A percentile compares a stretch with the other conserved stretches of the same genome.
These are phyloP conservation scores for Kwoniella sp. DNA, from an alignment of 768 basidiomycete genomes.

Conservation along the genomic window DNA sequence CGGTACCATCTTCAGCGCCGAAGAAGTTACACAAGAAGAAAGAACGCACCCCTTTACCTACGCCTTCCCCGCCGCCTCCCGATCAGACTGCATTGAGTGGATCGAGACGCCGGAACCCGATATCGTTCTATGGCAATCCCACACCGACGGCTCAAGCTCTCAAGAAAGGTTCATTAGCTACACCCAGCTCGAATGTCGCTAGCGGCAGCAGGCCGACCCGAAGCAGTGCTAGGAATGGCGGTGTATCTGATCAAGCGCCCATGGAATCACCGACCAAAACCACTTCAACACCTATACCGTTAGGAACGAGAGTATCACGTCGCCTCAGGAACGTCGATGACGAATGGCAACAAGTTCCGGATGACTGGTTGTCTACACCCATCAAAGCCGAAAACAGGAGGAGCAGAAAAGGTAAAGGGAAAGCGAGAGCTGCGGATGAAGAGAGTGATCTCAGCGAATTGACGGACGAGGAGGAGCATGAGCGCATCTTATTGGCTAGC, in stretches of 20 bases:
- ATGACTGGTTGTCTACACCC: constrained; percentile 28
- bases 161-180: constrained; percentile 21
- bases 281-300: constrained; percentile 23
- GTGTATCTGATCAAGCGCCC: background rate
- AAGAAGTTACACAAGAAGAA: constrained; percentile 31
- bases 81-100: constrained; percentile 25
- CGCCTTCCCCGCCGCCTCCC: constrained; percentile 26
- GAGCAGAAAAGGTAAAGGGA: constrained; percentile 19
- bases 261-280: constrained; percentile 18
- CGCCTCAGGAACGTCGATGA: constrained; percentile 41
- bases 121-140: constrained; percentile 45
- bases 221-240: constrained; percentile 23
- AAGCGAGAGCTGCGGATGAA: constrained; percentile 17
- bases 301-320: constrained; percentile 37
- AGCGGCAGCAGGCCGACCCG: constrained; percentile 26
- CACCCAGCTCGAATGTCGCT: background rate
- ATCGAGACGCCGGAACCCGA: constrained; percentile 33
- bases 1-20: constrained; percentile 8
- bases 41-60: constrained; percentile 24
- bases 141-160: constrained; percentile 37
- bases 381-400: constrained; percentile 4
- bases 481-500: constrained; percentile 16
- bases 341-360: constrained; percentile 51
- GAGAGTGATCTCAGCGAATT: constrained; percentile 55
- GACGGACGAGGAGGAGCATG: constrained; percentile 51